Evolutionary conservation across 2,329 filamentous ascomycete genomes (phyloP).

Genomic region (Cytospora schulzeri): DNA sequence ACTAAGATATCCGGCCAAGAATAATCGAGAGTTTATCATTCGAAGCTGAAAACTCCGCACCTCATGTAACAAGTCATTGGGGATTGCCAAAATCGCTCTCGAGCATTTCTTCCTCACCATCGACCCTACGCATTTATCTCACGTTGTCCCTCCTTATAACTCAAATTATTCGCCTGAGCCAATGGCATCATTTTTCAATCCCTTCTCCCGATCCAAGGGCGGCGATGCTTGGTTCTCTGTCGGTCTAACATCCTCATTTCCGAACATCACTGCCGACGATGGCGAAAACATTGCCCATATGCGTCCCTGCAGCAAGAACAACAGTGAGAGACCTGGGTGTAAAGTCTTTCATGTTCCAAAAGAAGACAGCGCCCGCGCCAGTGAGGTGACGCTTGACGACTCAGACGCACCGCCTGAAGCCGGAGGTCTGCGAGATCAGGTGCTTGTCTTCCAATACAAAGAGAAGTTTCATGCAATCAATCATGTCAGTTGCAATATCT

Average conservation of each 20-base stretch:
- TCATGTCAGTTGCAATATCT: conserved; percentile 8
- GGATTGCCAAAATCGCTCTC: no score
- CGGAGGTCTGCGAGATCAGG: conserved; percentile 23
- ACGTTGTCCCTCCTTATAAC: neutral
- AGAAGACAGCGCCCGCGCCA: conserved; percentile 23
- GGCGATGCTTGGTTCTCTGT: conserved; percentile 24
- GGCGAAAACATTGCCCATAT: conserved; percentile 13
- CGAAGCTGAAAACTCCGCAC: no score
- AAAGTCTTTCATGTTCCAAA: conserved; percentile 24
- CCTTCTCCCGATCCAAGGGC: conserved; percentile 18
- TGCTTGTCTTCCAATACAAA: conserved; percentile 27
- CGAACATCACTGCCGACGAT: conserved; percentile 22
- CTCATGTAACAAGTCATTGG: no score
- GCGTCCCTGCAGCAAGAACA: conserved; percentile 6
- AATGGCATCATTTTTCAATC: conserved; percentile 24
- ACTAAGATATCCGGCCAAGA: no score
- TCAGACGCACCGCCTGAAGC: conserved; percentile 10
- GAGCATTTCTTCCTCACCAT: no score
- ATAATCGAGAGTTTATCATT: no score
- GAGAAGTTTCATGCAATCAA: conserved; percentile 26
- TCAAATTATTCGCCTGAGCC: neutral
- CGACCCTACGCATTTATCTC: no score
- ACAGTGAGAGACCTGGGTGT: neutral
- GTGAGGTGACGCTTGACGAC: conserved; percentile 12
- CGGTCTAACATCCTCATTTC: conserved; percentile 23